These are phyloP conservation scores for Thelonectria blattea DNA, from an alignment of 2,329 filamentous ascomycete species.

Conservation along the genomic window DNA sequence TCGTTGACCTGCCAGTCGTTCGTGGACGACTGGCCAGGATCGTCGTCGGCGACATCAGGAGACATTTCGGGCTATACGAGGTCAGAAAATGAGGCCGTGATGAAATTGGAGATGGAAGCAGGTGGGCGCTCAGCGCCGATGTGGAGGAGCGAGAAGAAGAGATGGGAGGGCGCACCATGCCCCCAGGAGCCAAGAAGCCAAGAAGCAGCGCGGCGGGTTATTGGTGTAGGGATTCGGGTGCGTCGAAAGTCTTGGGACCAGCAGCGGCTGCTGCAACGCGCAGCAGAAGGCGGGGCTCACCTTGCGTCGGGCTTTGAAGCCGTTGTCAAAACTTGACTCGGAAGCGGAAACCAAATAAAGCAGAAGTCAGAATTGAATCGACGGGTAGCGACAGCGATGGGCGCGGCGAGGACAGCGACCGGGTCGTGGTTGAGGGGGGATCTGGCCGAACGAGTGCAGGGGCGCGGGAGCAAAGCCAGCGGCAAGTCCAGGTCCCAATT, in stretches of 20 bases:
- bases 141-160: slow-evolving; percentile 8
- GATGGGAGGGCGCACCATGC: slow-evolving; percentile 3
- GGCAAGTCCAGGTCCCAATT: slow-evolving; percentile 49
- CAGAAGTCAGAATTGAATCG: slow-evolving; percentile 5
- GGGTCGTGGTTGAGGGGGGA: slow-evolving; percentile 31
- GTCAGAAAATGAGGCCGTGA: slow-evolving; percentile 30
- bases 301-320: slow-evolving; percentile 27
- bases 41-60: slow-evolving; percentile 52
- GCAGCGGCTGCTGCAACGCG: slow-evolving; percentile 1
- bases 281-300: slow-evolving; percentile 28
- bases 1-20: slow-evolving; percentile 46
- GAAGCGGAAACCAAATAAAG: slow-evolving; percentile 1
- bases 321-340: slow-evolving; percentile 16
- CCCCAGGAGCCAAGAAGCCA: slow-evolving; percentile 5
- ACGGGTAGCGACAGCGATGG: slow-evolving; percentile 9
- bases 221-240: slow-evolving; percentile 11
- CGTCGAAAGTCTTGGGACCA: slow-evolving; percentile 10
- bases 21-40: slow-evolving; percentile 45
- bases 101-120: slow-evolving; percentile 16
- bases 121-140: slow-evolving; percentile 18
- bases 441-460: slow-evolving; percentile 36
- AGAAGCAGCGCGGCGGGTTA: slow-evolving; percentile 1
- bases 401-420: slow-evolving; percentile 8
- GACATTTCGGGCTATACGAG: slow-evolving; percentile 40
- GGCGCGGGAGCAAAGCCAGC: slow-evolving; percentile 42